Base-by-base conservation (phyloP, 106 monocot genomes). In the Phalaenopsis aphrodite region DNA sequence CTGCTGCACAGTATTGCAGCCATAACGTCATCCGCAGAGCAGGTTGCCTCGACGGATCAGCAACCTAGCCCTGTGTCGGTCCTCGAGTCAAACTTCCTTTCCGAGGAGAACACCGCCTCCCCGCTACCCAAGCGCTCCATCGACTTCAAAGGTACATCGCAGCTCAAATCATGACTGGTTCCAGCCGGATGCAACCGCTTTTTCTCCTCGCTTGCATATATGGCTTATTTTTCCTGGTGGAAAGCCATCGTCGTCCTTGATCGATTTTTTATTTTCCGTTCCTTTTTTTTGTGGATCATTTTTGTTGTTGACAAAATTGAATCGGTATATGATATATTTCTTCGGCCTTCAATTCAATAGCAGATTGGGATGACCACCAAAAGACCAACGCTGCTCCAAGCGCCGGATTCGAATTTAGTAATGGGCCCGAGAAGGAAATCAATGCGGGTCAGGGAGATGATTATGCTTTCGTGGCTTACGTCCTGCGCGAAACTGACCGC, bases 41-140 rank as follows among this genome's bases (percentile, higher is more conserved):
- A 85, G 55, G 75, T 79, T 66, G 61, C 82, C 39, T 82, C 61
- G 18, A 78, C 8, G 49, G 85, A 94, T 16, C 94, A 89, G 81
- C 98, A 99, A 78, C 98, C 98, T 12, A 99, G 98, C 67, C 98
- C 98, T 0, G 92, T 99, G 52, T 95, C 94, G 16, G 98, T 99
- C 5, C 94, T 99, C 19, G 94, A 99, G 73, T 86, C 90, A 5
- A 78, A 85, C 10, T 91, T 84, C 77, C 84, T 87, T 55, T 46
- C 52, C 30, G 91, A 86, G 55, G 88, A 87, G 56, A 66, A 75
- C 85, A 83, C 88, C 9, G 79, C 88, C 2, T 83, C 89, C 10
- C 57, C 88, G 37, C 52, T 66, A 17, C 8, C 84, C 4, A 87
- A 92, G 67, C 89, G 85, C 24, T 81, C 86, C 73, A 79, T 92